phyloP scores from a whole-genome alignment of 2,329 filamentous ascomycete species.

The Pyricularia grisea region DNA sequence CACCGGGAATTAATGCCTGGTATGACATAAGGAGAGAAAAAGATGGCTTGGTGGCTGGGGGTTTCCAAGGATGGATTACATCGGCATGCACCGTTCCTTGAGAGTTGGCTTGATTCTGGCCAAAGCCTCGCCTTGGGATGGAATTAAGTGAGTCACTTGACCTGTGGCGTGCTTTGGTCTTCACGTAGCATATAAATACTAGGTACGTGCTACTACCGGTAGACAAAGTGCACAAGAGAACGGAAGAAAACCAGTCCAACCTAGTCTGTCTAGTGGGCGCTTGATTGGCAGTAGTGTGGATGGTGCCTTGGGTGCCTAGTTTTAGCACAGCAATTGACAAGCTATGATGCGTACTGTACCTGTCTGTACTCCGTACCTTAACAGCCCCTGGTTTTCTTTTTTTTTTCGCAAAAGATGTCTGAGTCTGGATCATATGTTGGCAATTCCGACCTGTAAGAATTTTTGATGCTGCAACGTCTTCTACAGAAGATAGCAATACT shows the following conservation, averaged over 20 bases:
- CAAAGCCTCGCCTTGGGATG: background rate
- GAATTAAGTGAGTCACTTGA: background rate
- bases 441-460: background rate
- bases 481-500: background rate
- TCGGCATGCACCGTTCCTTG: background rate
- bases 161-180: too few relatives aligned
- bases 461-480: background rate
- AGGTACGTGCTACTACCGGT: background rate
- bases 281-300: background rate
- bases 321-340: background rate
- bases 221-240: background rate
- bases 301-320: background rate
- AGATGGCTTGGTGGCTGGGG: background rate
- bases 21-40: background rate
- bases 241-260: background rate
- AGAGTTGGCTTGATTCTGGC: background rate
- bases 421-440: background rate
- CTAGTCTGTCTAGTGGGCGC: background rate
- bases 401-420: background rate
- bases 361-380: background rate
- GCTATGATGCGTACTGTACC: background rate
- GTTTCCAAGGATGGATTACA: background rate
- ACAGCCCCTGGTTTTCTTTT: background rate
- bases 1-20: background rate
- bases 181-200: background rate